Evolutionary conservation across 2,329 filamentous ascomycete species (phyloP), one percentile per base, ranked within the genome.

Genomic region (Tolypocladium album): DNA sequence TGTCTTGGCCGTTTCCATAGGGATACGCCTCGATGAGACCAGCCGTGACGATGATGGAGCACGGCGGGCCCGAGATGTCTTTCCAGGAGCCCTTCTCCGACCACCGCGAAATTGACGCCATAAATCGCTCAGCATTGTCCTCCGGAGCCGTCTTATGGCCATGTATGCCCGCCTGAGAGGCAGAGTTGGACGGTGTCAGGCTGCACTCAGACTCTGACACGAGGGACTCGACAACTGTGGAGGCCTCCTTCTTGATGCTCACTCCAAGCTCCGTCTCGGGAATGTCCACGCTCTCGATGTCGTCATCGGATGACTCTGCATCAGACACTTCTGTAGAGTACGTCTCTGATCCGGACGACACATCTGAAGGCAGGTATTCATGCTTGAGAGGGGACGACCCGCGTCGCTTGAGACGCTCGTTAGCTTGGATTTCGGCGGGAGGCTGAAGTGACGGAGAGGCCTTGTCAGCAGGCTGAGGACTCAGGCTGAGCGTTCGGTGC

Each of bases 351-450:
- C 84, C 76, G 0, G 84, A 86, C 0, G 82, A 85, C 56, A 79
- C 74, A 57, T 87, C 84, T 1, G 94, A 97, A 17, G 93, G 93
- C 63, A 92, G 88, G 68, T 97, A 99, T 75, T 99, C 93, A 70
- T 97, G 93, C 76, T 99, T 99, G 57, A 99, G 79, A 0, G 94
- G 94, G 1, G 94, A 99, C 0, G 94, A 97, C 1, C 86, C 88
- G 22, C 92, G 85, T 53, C 92, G 85, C 69, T 88, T 83, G 27
- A 84, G 64, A 72, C 72, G 79, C 64, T 67, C 68, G 39, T 71
- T 71, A 65, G 67, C 72, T 67, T 70, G 75, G 70, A 66, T 72
- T 66, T 76, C 86, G 79, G 61, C 63, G 3, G 56, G 34, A 63
- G 57, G 65, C 13, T 60, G 65, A 61, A 61, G 65, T 58, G 64